Evolutionary conservation across 2,329 filamentous ascomycete genomes (phyloP).

Genomic region (Lachnellula arida): DNA sequence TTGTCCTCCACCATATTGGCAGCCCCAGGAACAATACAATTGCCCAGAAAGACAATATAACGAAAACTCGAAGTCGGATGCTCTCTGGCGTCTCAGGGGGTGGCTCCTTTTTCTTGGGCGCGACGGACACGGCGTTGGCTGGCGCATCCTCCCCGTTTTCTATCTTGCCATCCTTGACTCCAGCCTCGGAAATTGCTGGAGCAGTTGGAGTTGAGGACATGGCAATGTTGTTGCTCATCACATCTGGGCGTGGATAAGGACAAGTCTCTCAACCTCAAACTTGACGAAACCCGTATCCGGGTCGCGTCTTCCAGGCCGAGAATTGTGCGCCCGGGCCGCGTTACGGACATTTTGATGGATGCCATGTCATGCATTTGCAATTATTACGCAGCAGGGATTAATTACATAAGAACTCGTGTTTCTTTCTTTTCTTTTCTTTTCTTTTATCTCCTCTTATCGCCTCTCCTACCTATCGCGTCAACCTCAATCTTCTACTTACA

Average conservation of each 20-base stretch:
- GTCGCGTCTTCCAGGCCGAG: not conserved
- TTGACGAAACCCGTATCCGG: not conserved
- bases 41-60: constrained; percentile 87
- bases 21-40: constrained; percentile 79
- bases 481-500: too few relatives aligned
- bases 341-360: not conserved
- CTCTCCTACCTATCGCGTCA: too few relatives aligned
- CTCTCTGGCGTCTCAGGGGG: constrained; percentile 73
- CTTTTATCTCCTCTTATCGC: too few relatives aligned
- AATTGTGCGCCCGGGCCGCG: not conserved
- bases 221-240: constrained; percentile 2
- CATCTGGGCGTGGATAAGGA: not conserved
- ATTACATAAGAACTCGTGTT: too few relatives aligned
- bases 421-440: too few relatives aligned
- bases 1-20: constrained; percentile 95
- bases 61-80: constrained; percentile 62
- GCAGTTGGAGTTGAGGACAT: constrained; percentile 20
- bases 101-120: constrained; percentile 36
- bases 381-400: too few relatives aligned
- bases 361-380: too few relatives aligned
- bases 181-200: constrained; percentile 9
- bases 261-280: not conserved
- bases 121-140: constrained; percentile 22
- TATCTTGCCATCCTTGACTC: not conserved
- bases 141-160: constrained; percentile 16